Conservation (phyloP, 331 rosid species). For the Pyrus hybrid region DNA sequence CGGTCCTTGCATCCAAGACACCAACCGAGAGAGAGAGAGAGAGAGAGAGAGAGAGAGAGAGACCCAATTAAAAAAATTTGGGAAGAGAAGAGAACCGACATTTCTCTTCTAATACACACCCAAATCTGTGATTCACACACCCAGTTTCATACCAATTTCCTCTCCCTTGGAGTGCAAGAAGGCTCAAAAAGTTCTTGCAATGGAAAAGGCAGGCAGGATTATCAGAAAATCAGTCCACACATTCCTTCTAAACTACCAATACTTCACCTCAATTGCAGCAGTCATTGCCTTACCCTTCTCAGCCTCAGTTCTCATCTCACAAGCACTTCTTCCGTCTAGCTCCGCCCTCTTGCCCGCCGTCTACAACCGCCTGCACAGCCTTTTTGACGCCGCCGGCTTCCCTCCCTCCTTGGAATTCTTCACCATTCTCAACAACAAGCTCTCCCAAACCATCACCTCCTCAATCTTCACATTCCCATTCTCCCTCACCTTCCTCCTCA, state of each 20-base stretch:
- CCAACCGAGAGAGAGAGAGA: too few relatives aligned
- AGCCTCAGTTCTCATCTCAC: constrained; percentile 60
- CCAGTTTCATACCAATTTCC: constrained; percentile 10
- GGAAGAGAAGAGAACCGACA: background rate
- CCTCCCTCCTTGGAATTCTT: constrained; percentile 60
- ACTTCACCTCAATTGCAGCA: constrained; percentile 57
- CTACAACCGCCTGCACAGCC: constrained; percentile 40
- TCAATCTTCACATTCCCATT: constrained; percentile 69
- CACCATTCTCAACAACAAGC: constrained; percentile 43
- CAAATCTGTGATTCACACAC: constrained; percentile 4
- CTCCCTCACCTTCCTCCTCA: constrained; percentile 60
- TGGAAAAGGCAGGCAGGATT: constrained; percentile 57
- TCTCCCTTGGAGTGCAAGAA: constrained; percentile 17
- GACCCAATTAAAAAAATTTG: background rate
- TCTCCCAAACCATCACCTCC: constrained; percentile 71
- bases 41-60: constrained; percentile 4
- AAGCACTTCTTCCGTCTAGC: constrained; percentile 32
- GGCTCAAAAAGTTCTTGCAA: constrained; percentile 23
- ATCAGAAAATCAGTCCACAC: constrained; percentile 58
- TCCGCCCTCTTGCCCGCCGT: constrained; percentile 41
- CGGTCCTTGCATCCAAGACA: constrained; percentile 40
- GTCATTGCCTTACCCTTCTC: constrained; percentile 74
- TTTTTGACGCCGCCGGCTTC: constrained; percentile 79
- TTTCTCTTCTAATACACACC: constrained; percentile 17
- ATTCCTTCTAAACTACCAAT: constrained; percentile 72